Evolutionary conservation across 2,329 filamentous ascomycete genomes (phyloP), one percentile per base, ranked within the genome.

Genomic region (Colletotrichum lentis): DNA sequence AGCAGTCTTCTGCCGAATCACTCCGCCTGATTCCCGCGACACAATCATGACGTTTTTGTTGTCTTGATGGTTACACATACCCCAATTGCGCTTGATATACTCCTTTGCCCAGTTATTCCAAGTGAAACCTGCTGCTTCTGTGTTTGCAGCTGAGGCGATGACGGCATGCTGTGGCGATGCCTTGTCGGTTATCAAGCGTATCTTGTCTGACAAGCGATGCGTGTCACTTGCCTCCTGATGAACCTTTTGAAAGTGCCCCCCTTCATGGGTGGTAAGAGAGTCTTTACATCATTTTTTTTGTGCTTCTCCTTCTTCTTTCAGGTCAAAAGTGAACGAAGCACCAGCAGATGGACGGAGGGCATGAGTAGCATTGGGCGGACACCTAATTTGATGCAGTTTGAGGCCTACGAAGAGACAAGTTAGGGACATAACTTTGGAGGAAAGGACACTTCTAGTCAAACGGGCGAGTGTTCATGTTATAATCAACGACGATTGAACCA

Each of bases 81-180:
- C 62, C 64, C 59, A 46, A 8, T 46, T 39, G 22, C 54, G n/a
- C 20, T 64, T 27, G 46, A 24, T 24, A 52, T 56, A 37, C 35
- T 16, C 59, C 27, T 24, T 31, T 20, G 22, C 44, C 56, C 12
- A 31, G 56, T 16, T 20, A 49, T 18, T 11, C 12, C 8, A 14
- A 27, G 16, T 59, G 3, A 31, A 14, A 39, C 2, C 31, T 18
- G 43, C 4, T 12, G 43, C 4, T 49, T 11, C 20, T 7, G 16
- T 27, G 20, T 24, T 10, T 58, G 20, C 12, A 2, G n/a, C 37
- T 37, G 10, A 47, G 27, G 37, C n/a, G 44, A 22, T 12, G 18
- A 3, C 4, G 16, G 20, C n/a, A 39, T 12, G 12, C 11, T 18
- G 7, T 24, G n/a, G 18, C 22, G n/a, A 6, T 31, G 20, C 14